A percentile compares a stretch with the other conserved stretches of the same genome.
Conservation (phyloP, 2,329 filamentous ascomycete species). For the Mollisia scopiformis region DNA sequence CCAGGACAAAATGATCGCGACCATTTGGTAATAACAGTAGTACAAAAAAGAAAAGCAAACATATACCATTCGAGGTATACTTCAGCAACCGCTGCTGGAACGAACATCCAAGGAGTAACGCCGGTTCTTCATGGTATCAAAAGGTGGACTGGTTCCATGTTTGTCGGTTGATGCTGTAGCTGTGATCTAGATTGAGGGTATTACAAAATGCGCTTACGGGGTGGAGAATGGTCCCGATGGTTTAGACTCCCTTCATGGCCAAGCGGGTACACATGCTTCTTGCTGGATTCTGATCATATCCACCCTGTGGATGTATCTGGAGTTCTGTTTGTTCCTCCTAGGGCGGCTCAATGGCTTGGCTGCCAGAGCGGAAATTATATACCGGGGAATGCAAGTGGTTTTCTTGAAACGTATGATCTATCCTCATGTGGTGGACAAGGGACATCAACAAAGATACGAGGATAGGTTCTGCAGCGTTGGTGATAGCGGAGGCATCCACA, state of each 20-base stretch:
- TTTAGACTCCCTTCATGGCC: not conserved
- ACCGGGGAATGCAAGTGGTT: not conserved
- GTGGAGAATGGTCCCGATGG: not conserved
- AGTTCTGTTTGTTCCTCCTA: not conserved
- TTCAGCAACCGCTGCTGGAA: not conserved
- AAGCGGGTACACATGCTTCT: not conserved
- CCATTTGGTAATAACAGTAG: not conserved
- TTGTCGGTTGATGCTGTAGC: too few species aligned
- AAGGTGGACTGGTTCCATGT: not conserved
- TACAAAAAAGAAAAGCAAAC: not conserved
- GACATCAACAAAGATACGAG: not conserved
- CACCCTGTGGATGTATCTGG: not conserved
- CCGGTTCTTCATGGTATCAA: not conserved
- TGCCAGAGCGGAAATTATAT: not conserved
- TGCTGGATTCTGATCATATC: not conserved
- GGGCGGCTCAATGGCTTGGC: not conserved
- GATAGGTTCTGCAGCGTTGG: not conserved
- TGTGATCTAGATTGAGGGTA: not conserved
- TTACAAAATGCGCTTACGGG: not conserved
- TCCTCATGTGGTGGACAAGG: not conserved
- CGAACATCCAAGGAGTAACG: not conserved
- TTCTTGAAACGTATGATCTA: not conserved
- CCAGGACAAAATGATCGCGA: not conserved
- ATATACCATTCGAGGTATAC: not conserved
- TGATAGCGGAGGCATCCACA: not conserved